Evolutionary conservation across 495 filamentous ascomycete genomes (phyloP).

Genomic region (Penicillium argentinense): DNA sequence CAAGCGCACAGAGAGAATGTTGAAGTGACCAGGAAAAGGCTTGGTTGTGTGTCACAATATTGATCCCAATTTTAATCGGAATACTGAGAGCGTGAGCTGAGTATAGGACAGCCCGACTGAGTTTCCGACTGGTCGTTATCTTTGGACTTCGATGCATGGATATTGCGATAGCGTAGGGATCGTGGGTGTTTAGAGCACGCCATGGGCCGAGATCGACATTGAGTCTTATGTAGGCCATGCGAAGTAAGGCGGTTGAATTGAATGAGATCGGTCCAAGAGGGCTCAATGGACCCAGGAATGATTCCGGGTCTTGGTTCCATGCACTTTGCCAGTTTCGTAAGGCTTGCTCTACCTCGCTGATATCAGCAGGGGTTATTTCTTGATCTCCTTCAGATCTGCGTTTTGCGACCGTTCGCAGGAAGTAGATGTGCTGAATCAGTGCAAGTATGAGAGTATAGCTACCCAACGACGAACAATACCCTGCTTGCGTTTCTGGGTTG

Average conservation of each 20-base stretch:
- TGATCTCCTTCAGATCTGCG: constrained; percentile 20
- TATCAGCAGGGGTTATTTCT: constrained; percentile 24
- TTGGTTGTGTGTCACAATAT: constrained; percentile 27
- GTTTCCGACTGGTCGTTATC: constrained; percentile 13
- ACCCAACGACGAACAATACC: constrained; percentile 21
- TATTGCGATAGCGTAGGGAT: constrained; percentile 15
- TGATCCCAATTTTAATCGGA: constrained; percentile 33
- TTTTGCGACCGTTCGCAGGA: constrained; percentile 12
- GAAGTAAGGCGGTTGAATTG: constrained; percentile 36
- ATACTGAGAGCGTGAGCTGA: constrained; percentile 39
- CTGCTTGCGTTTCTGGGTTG: not conserved
- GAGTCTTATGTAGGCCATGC: constrained; percentile 40
- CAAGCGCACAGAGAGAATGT: constrained; percentile 34
- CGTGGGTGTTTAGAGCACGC: constrained; percentile 32
- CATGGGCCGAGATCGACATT: constrained; percentile 24
- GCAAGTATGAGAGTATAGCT: constrained; percentile 36
- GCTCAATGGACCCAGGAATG: constrained; percentile 21
- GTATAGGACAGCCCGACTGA: constrained; percentile 31
- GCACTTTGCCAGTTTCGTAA: constrained; percentile 25
- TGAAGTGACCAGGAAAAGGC: constrained; percentile 34
- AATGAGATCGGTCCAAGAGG: constrained; percentile 31
- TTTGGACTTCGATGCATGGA: constrained; percentile 8
- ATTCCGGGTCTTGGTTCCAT: constrained; percentile 28
- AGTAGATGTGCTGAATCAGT: constrained; percentile 35
- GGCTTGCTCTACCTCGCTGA: constrained; percentile 50